Conservation (phyloP, 129 eudicot genomes). For the Rutidosis leptorrhynchoides region DNA sequence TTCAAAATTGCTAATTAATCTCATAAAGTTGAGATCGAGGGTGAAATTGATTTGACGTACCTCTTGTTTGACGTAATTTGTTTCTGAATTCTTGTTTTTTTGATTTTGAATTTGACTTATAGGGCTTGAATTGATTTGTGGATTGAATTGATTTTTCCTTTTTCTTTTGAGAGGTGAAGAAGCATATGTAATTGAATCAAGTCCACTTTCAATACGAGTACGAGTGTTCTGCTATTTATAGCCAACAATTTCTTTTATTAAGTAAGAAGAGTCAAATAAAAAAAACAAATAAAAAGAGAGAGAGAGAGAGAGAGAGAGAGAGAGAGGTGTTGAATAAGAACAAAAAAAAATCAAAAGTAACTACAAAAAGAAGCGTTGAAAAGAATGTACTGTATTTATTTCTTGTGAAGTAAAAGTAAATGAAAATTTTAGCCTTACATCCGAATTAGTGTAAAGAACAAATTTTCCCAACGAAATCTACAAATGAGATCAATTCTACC, state of each 20-base stretch:
- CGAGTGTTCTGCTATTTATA: constrained; percentile 14
- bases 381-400: no score
- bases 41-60: background rate
- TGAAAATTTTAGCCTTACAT: no score
- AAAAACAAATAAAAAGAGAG: no score
- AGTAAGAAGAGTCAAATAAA: no score
- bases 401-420: no score
- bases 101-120: background rate
- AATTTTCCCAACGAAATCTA: no score
- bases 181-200: background rate
- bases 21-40: background rate
- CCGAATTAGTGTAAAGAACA: no score
- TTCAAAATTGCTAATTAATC: background rate
- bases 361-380: no score
- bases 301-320: no score
- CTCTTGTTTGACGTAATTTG: constrained; percentile 5
- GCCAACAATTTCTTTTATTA: constrained; percentile 2
- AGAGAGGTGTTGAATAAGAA: no score
- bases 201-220: background rate
- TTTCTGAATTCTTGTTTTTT: constrained; percentile 3
- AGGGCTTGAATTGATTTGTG: constrained; percentile 14
- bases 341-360: no score
- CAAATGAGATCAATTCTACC: no score
- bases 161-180: background rate
- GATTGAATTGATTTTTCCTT: background rate